Conservation (phyloP, 2,329 filamentous ascomycete genomes). For the Malbranchea zuffiana region DNA sequence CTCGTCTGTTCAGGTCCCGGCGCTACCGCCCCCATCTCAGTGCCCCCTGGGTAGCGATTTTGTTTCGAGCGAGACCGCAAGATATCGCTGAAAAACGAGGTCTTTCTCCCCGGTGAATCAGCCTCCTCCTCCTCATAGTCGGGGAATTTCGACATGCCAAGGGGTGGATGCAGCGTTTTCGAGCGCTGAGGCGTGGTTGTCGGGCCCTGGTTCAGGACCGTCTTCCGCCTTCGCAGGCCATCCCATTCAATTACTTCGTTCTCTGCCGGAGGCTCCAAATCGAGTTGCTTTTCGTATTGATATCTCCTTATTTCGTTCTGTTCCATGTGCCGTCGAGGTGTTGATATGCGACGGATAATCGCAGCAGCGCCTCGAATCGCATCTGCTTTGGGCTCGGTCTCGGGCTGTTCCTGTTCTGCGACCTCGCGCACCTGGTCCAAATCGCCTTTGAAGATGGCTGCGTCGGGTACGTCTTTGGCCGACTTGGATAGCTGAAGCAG, state of each 20-base stretch:
- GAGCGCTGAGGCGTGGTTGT: conserved; percentile 30
- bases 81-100: conserved; percentile 30
- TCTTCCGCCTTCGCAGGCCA: conserved; percentile 65
- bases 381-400: conserved; percentile 91
- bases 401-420: conserved; percentile 88
- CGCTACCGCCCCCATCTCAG: background rate
- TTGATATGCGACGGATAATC: conserved; percentile 73
- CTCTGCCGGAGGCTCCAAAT: conserved; percentile 67
- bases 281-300: conserved; percentile 62
- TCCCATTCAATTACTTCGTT: conserved; percentile 83
- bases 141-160: conserved; percentile 82
- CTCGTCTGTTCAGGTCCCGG: background rate
- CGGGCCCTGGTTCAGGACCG: conserved; percentile 39
- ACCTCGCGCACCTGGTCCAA: conserved; percentile 92
- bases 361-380: conserved; percentile 85
- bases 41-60: background rate
- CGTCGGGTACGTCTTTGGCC: conserved; percentile 90
- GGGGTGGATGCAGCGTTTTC: conserved; percentile 56
- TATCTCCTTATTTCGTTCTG: conserved; percentile 66
- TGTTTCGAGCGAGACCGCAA: background rate
- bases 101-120: conserved; percentile 20
- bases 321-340: conserved; percentile 64
- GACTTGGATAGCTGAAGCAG: conserved; percentile 94
- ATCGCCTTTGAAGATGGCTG: conserved; percentile 83
- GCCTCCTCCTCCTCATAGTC: conserved; percentile 45